A percentile compares a stretch with the other conserved stretches of the same genome.
These are phyloP conservation scores for Amanita pallidorosea DNA, from an alignment of 768 basidiomycete genomes.

Conservation along the genomic window DNA sequence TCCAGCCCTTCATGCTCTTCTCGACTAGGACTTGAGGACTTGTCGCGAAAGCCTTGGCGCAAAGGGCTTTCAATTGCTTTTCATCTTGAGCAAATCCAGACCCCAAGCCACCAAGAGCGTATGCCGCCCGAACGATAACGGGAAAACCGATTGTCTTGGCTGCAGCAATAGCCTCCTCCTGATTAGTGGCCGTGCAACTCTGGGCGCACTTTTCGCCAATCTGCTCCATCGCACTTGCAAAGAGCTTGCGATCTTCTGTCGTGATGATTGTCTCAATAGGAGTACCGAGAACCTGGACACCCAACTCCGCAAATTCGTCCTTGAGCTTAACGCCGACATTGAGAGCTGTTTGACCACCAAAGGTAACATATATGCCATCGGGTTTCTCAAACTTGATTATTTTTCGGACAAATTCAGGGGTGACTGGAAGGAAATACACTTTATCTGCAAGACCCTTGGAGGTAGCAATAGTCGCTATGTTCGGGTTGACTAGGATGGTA, in stretches of 20 bases:
- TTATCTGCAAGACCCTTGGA: slow-evolving; percentile 98
- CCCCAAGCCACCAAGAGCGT: slow-evolving; percentile 91
- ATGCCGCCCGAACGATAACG: slow-evolving; percentile 94
- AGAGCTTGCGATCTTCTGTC: slow-evolving; percentile 93
- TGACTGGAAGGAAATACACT: slow-evolving; percentile 98
- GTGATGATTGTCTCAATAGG: slow-evolving; percentile 96
- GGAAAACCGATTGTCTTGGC: slow-evolving; percentile 86
- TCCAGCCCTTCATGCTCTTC: slow-evolving; percentile 99
- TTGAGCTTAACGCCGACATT: slow-evolving; percentile 97
- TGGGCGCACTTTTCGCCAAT: slow-evolving; percentile 95
- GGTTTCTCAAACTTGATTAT: slow-evolving; percentile 99
- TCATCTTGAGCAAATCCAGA: slow-evolving; percentile 96
- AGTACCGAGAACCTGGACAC: slow-evolving; percentile 90
- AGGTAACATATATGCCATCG: slow-evolving; percentile 97
- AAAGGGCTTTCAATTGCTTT: slow-evolving; percentile 77
- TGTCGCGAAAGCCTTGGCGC: slow-evolving; percentile 92
- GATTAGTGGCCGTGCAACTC: slow-evolving; percentile 78
- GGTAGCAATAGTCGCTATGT: slow-evolving; percentile 97
- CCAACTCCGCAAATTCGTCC: slow-evolving; percentile 86
- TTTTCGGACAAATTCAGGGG: slow-evolving; percentile 94
- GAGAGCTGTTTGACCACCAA: slow-evolving; percentile 95
- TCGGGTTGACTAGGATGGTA: slow-evolving; percentile 97
- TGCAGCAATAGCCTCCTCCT: slow-evolving; percentile 75
- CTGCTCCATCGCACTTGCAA: slow-evolving; percentile 88
- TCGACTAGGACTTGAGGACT: slow-evolving; percentile 98